phyloP scores from a whole-genome alignment of 2,329 filamentous ascomycete species.

The Xylaria sp. region DNA sequence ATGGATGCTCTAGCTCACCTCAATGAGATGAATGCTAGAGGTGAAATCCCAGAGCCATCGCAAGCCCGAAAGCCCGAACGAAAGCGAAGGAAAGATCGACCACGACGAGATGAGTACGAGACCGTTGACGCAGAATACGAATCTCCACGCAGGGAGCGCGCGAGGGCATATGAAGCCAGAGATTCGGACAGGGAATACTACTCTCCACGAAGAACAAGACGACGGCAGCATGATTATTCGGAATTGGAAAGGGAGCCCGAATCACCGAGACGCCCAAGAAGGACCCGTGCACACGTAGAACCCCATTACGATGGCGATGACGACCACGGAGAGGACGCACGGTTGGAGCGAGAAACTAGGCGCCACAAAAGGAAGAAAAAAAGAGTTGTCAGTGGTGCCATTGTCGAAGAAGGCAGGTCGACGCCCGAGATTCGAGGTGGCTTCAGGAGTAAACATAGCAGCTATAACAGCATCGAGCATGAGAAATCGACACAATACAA shows the following conservation, averaged over 20 bases:
- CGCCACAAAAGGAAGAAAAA: slow-evolving; percentile 55
- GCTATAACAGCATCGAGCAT: slow-evolving; percentile 57
- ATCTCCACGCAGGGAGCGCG: slow-evolving; percentile 34
- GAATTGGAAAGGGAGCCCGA: slow-evolving; percentile 35
- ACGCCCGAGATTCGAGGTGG: slow-evolving; percentile 51
- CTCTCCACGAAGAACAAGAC: slow-evolving; percentile 29
- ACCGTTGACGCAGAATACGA: slow-evolving; percentile 41
- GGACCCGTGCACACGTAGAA: slow-evolving; percentile 24
- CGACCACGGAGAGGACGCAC: slow-evolving; percentile 26
- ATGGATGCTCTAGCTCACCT: slow-evolving; percentile 68
- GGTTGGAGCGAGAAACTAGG: slow-evolving; percentile 36
- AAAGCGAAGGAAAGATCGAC: slow-evolving; percentile 44
- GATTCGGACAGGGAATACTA: slow-evolving; percentile 35
- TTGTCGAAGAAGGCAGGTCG: slow-evolving; percentile 69
- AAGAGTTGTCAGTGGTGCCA: slow-evolving; percentile 71
- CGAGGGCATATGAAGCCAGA: slow-evolving; percentile 23
- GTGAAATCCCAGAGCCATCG: slow-evolving; percentile 45
- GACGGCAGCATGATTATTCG: slow-evolving; percentile 29
- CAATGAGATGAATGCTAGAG: slow-evolving; percentile 61
- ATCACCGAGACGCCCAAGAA: slow-evolving; percentile 29
- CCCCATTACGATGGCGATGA: slow-evolving; percentile 28
- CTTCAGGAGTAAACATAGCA: slow-evolving; percentile 43
- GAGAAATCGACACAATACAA: slow-evolving; percentile 53
- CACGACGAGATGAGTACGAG: slow-evolving; percentile 36
- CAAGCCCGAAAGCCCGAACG: slow-evolving; percentile 48